These are phyloP conservation scores for Chlorencoelia australis DNA, from an alignment of 2,329 filamentous ascomycete species.

Conservation along the genomic window DNA sequence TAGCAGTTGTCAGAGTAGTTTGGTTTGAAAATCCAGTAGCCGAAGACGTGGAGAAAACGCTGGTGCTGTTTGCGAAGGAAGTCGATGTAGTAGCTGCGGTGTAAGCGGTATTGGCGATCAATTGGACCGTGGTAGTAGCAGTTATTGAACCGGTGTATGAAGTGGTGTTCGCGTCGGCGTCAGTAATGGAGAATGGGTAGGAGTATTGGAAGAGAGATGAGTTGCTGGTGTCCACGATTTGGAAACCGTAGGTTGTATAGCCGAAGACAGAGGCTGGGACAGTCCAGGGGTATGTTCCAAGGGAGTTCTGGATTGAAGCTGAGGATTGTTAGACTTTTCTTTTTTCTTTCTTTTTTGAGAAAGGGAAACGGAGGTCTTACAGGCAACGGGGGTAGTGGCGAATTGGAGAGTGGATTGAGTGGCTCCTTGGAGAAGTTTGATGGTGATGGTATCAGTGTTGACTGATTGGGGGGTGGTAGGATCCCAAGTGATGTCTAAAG, in stretches of 20 bases:
- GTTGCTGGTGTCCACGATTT: slow-evolving; percentile 39
- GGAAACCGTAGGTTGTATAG: slow-evolving; percentile 45
- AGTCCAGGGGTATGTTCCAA: slow-evolving; percentile 39
- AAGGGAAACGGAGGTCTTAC: slow-evolving; percentile 35
- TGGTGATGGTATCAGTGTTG: slow-evolving; percentile 37
- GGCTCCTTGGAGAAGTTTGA: slow-evolving; percentile 45
- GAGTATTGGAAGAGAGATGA: slow-evolving; percentile 49
- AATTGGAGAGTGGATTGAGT: slow-evolving; percentile 34
- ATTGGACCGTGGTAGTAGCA: slow-evolving; percentile 14
- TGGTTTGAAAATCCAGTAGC: slow-evolving; percentile 3
- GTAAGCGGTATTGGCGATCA: neutral
- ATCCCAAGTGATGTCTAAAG: slow-evolving; percentile 42
- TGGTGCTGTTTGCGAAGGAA: neutral
- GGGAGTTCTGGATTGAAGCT: slow-evolving; percentile 39
- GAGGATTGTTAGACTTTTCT: slow-evolving; percentile 10
- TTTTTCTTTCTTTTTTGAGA: neutral
- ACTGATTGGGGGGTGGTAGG: too few relatives aligned
- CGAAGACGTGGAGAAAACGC: slow-evolving; percentile 13
- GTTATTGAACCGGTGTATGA: slow-evolving; percentile 3
- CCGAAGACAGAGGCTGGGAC: slow-evolving; percentile 37
- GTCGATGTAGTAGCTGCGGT: slow-evolving; percentile 6
- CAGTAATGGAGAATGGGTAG: slow-evolving; percentile 39
- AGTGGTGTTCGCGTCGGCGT: slow-evolving; percentile 2
- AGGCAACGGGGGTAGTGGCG: slow-evolving; percentile 33
- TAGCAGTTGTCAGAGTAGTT: slow-evolving; percentile 4